Evolutionary conservation across 2,329 filamentous ascomycete genomes (phyloP).

Genomic region (Hymenoscyphus albidus): DNA sequence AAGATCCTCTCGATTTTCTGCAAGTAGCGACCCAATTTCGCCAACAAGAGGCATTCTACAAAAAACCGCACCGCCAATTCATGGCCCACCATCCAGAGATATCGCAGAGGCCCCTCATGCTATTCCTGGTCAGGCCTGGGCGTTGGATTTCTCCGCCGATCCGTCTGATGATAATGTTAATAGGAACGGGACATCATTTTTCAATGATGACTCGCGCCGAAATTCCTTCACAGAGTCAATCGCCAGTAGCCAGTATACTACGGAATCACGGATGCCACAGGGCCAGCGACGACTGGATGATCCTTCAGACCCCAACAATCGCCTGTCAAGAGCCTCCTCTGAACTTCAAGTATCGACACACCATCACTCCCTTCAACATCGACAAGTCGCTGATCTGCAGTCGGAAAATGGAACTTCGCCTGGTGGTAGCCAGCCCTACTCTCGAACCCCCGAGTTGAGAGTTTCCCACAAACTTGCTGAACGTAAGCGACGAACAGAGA

Average conservation of each 20-base stretch:
- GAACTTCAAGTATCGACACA: slow-evolving; percentile 53
- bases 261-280: slow-evolving; percentile 66
- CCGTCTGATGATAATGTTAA: slow-evolving; percentile 57
- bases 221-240: slow-evolving; percentile 75
- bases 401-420: slow-evolving; percentile 51
- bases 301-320: slow-evolving; percentile 38
- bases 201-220: slow-evolving; percentile 56
- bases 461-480: slow-evolving; percentile 84
- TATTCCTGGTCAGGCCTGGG: slow-evolving; percentile 80
- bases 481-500: slow-evolving; percentile 77
- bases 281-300: slow-evolving; percentile 73
- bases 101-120: slow-evolving; percentile 71
- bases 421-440: slow-evolving; percentile 69
- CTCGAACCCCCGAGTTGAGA: slow-evolving; percentile 74
- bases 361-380: slow-evolving; percentile 73
- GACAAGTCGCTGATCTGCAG: slow-evolving; percentile 64
- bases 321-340: slow-evolving; percentile 46
- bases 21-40: slow-evolving; percentile 14
- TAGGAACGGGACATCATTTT: slow-evolving; percentile 36
- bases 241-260: slow-evolving; percentile 74
- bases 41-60: slow-evolving; percentile 10
- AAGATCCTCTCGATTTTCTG: slow-evolving; percentile 35
- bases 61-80: slow-evolving; percentile 72
- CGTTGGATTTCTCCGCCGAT: slow-evolving; percentile 46
- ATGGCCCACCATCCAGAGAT: slow-evolving; percentile 60